phyloP scores from a whole-genome alignment of 495 filamentous ascomycete genomes.

The Aspergillus hancockii region DNA sequence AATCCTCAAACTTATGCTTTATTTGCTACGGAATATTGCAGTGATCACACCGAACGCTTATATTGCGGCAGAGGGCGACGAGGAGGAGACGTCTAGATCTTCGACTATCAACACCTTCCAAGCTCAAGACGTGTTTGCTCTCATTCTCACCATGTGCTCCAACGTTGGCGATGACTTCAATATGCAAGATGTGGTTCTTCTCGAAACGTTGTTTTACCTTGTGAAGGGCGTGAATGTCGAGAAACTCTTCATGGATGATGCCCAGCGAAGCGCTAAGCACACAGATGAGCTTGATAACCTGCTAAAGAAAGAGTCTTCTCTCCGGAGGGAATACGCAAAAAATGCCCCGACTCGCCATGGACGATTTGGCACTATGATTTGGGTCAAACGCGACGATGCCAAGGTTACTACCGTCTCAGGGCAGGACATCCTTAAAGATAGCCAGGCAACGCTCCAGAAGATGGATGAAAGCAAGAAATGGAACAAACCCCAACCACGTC shows the following conservation, averaged over 20 bases:
- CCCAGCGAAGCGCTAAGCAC: slow-evolving; percentile 62
- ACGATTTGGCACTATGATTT: slow-evolving; percentile 95
- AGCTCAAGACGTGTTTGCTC: slow-evolving; percentile 83
- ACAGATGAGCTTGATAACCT: slow-evolving; percentile 72
- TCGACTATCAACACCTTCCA: slow-evolving; percentile 85
- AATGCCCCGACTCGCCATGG: slow-evolving; percentile 87
- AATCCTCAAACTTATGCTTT: slow-evolving; percentile 88
- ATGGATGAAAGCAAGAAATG: slow-evolving; percentile 93
- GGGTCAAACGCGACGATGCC: slow-evolving; percentile 84
- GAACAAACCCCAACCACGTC: slow-evolving; percentile 69
- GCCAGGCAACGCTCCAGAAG: slow-evolving; percentile 71
- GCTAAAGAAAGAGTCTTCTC: slow-evolving; percentile 75
- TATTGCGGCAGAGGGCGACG: slow-evolving; percentile 67
- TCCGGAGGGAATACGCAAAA: slow-evolving; percentile 74
- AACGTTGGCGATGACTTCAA: slow-evolving; percentile 92
- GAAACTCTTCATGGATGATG: slow-evolving; percentile 82
- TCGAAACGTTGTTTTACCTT: slow-evolving; percentile 89
- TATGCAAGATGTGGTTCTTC: slow-evolving; percentile 77
- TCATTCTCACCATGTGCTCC: slow-evolving; percentile 82
- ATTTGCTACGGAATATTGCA: slow-evolving; percentile 83
- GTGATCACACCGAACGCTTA: slow-evolving; percentile 72
- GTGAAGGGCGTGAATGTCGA: slow-evolving; percentile 86
- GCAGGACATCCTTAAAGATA: slow-evolving; percentile 76
- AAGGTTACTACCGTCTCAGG: slow-evolving; percentile 85
- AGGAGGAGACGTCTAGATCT: slow-evolving; percentile 85